Evolutionary conservation across 163 green algal genomes (phyloP), one percentile per base, ranked within the genome.

Genomic region (Scenedesmus sp.): DNA sequence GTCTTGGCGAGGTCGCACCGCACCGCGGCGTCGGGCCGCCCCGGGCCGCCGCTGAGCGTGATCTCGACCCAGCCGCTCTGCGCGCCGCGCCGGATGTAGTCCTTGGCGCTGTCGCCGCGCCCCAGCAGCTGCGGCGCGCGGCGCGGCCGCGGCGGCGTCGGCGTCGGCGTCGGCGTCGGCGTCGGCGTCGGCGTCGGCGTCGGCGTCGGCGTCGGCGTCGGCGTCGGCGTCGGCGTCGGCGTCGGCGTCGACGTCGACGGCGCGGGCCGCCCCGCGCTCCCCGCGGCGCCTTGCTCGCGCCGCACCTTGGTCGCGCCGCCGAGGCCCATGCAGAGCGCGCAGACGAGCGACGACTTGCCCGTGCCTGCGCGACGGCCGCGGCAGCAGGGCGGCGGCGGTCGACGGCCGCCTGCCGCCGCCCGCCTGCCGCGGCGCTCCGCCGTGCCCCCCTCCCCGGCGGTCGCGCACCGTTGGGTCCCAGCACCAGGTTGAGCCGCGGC

Each of bases 341-440:
- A 98, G 3, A 99, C 96, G 22, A 99, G 81, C 0, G 94, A 97
- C 5, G 87, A 96, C 87, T 99, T 99, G 58, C 96, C 96, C 7
- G 93, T 97, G 31, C 96, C 93, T 97, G 90, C 54, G 34, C 1
- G 60, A 11, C 22, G 53, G 6, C 5, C 24, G 53, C 53, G 24
- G 53, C 53, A 60, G 14, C 53, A 34, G 53, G 6, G 53, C 22
- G 14, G 53, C 10, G 5, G 53, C 22, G 6, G 39, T 47, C 10
- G 7, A 47, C 39, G 39, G 39, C 39, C 39, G 39, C 39, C 53
- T 60, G 53, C 53, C 22, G n/a, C n/a, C 53, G 5, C 9, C 53
- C 6, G 24, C 14, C 24, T 60, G 53, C 53, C 53, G 18, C n/a
- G n/a, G n/a, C n/a, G n/a, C n/a, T n/a, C n/a, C n/a, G n/a, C n/a